Percentiles rank a stretch among this genome's conserved stretches.
Conservation (phyloP, 2,329 filamentous ascomycete species). For the Myriosclerotinia scirpicola region DNA sequence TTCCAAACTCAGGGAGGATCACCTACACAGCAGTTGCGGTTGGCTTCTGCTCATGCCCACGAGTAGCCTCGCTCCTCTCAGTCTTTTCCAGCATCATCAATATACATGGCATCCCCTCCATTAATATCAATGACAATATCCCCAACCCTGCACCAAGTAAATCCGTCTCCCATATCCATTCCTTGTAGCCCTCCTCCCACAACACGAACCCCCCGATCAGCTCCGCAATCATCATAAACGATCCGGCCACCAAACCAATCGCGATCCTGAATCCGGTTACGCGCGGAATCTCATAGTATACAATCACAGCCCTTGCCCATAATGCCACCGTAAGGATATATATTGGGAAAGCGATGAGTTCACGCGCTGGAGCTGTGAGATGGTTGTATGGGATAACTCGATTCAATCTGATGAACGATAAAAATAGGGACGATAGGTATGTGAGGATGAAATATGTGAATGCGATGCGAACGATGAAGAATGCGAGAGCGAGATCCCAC, state of each 20-base stretch:
- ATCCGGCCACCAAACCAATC: constrained; percentile 37
- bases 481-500: constrained; percentile 43
- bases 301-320: constrained; percentile 36
- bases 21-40: constrained; percentile 31
- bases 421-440: constrained; percentile 32
- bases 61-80: constrained; percentile 35
- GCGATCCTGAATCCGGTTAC: constrained; percentile 38
- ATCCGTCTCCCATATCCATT: constrained; percentile 31
- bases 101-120: constrained; percentile 36
- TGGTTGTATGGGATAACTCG: constrained; percentile 27
- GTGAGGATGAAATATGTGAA: constrained; percentile 40
- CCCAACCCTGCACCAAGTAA: constrained; percentile 23
- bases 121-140: constrained; percentile 26
- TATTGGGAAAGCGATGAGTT: constrained; percentile 27
- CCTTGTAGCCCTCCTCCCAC: constrained; percentile 31
- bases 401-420: constrained; percentile 28
- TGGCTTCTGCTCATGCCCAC: constrained; percentile 35
- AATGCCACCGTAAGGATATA: constrained; percentile 31
- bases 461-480: constrained; percentile 42
- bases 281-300: constrained; percentile 39
- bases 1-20: background rate
- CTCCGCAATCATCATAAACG: constrained; percentile 34
- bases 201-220: constrained; percentile 28
- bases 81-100: constrained; percentile 39
- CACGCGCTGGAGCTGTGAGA: constrained; percentile 28